Evolutionary conservation across 2,329 filamentous ascomycete genomes (phyloP).

Genomic region (Colletotrichum orbiculare): DNA sequence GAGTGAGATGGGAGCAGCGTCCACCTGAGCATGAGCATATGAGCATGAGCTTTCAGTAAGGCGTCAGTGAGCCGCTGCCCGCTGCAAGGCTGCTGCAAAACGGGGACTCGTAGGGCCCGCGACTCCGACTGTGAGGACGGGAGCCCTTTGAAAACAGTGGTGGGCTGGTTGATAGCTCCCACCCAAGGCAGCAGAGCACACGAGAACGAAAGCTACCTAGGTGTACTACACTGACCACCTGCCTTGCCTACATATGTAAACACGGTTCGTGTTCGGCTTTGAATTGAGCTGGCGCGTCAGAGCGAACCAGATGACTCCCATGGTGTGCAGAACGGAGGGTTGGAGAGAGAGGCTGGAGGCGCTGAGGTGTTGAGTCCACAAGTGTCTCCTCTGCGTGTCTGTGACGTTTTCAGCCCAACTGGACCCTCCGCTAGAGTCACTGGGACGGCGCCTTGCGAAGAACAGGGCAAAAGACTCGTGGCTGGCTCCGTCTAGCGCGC

Average conservation of each 20-base stretch:
- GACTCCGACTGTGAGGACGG: too few species aligned
- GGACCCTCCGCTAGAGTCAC: neutral
- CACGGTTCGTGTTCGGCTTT: neutral
- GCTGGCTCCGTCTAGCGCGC: slow-evolving; percentile 1
- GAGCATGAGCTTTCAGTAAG: too few species aligned
- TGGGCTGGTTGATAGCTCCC: too few species aligned
- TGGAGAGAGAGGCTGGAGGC: slow-evolving; percentile 13
- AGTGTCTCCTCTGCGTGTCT: slow-evolving; percentile 1
- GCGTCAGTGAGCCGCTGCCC: too few species aligned
- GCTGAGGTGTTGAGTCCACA: slow-evolving; percentile 6
- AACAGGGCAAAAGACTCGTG: neutral
- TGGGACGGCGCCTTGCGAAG: neutral
- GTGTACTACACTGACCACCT: too few species aligned
- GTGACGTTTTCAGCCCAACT: slow-evolving; percentile 31
- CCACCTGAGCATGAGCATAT: slow-evolving; percentile 4
- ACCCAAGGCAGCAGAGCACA: too few species aligned
- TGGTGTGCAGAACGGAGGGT: neutral
- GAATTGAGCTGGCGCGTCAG: neutral
- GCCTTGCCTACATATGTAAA: too few species aligned
- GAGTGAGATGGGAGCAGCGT: slow-evolving; percentile 20
- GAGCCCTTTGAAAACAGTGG: too few species aligned
- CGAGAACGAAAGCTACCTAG: too few species aligned
- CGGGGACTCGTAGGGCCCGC: too few species aligned
- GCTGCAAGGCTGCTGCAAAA: too few species aligned
- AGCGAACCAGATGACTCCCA: slow-evolving; percentile 10